Conservation (phyloP, 805 yeast species). For the Candida suzukii region DNA sequence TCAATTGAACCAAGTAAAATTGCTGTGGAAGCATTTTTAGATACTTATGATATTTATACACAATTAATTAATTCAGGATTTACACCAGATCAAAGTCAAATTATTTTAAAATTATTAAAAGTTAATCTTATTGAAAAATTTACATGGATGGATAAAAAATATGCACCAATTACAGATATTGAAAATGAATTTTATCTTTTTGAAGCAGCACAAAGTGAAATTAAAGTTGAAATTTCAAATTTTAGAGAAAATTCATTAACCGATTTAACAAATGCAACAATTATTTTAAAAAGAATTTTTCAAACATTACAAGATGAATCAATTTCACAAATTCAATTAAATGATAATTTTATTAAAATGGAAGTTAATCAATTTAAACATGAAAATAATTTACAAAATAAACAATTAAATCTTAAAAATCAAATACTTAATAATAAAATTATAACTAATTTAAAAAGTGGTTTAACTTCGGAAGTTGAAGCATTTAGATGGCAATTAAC, state of each 20-base stretch:
- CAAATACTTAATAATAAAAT: constrained; percentile 84
- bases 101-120: constrained; percentile 41
- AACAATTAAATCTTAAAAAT: constrained; percentile 57
- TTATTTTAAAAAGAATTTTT: constrained; percentile 64
- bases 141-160: constrained; percentile 38
- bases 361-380: constrained; percentile 81
- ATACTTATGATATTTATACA: constrained; percentile 55
- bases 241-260: constrained; percentile 65
- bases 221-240: constrained; percentile 68
- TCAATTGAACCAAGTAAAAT: neutral
- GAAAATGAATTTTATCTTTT: constrained; percentile 86
- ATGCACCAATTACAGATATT: constrained; percentile 54
- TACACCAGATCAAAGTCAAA: constrained; percentile 52
- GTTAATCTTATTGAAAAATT: constrained; percentile 29
- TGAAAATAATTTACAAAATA: constrained; percentile 72
- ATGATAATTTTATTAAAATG: constrained; percentile 68
- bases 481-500: constrained; percentile 90
- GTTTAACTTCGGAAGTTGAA: constrained; percentile 81
- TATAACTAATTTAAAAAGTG: constrained; percentile 72
- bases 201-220: constrained; percentile 87
- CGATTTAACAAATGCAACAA: constrained; percentile 57
- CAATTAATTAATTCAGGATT: constrained; percentile 52
- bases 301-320: constrained; percentile 73
- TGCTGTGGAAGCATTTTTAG: constrained; percentile 35
- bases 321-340: constrained; percentile 44